Evolutionary conservation across 352 stramenopile genomes (phyloP).

Genomic region (Phytopythium vexans): DNA sequence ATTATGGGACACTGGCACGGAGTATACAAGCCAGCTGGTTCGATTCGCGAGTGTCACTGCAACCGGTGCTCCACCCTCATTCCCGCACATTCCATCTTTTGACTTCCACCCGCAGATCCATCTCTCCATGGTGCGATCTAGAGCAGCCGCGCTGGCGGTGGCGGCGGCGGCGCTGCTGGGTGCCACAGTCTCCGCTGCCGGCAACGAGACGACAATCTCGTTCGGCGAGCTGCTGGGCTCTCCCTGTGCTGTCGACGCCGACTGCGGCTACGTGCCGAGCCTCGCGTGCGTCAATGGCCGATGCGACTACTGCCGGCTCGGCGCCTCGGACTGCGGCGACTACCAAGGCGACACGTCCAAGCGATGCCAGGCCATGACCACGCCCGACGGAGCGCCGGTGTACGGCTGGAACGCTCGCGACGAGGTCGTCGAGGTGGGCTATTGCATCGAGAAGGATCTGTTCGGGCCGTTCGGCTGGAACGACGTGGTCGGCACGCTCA

Average conservation of each 20-base stretch:
- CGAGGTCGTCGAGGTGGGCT: constrained; percentile 37
- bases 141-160: no score
- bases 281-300: constrained; percentile 64
- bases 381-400: constrained; percentile 31
- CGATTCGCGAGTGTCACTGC: no score
- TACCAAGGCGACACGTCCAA: constrained; percentile 43
- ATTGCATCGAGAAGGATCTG: constrained; percentile 81
- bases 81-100: no score
- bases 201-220: constrained; percentile 7
- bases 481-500: constrained; percentile 62
- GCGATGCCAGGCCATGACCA: constrained; percentile 55
- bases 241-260: constrained; percentile 35
- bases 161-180: no score
- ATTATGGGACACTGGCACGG: no score
- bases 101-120: no score
- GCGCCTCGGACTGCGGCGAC: constrained; percentile 53
- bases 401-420: constrained; percentile 25
- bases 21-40: no score
- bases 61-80: no score
- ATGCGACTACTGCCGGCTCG: constrained; percentile 61
- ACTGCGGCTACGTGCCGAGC: constrained; percentile 77
- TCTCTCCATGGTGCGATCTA: no score
- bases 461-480: constrained; percentile 72
- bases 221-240: constrained; percentile 41
- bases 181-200: no score